Evolutionary conservation across 116 monocot genomes (phyloP).

Genomic region (Papilionanthe hybrid): DNA sequence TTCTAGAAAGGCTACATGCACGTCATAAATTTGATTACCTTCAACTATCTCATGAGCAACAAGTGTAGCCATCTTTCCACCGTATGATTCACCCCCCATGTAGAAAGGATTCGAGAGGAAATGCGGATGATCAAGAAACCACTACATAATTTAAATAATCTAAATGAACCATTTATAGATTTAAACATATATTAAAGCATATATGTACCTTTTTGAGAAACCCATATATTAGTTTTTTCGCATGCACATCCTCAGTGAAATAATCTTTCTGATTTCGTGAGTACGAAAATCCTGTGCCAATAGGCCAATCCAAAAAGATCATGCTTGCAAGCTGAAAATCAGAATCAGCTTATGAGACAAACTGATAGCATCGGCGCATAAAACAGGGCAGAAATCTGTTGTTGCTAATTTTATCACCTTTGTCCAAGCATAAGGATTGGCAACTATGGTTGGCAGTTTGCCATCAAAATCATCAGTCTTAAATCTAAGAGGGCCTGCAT

Average conservation of each 20-base stretch:
- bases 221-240: neutral
- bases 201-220: conserved; percentile 23
- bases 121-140: conserved; percentile 29
- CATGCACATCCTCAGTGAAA: conserved; percentile 4
- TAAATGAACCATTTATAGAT: neutral
- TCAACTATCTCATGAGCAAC: conserved; percentile 17
- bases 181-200: neutral
- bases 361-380: neutral
- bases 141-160: conserved; percentile 16
- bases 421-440: conserved; percentile 39
- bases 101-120: conserved; percentile 37
- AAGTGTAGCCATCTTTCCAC: conserved; percentile 31
- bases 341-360: neutral
- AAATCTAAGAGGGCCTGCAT: neutral
- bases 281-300: conserved; percentile 27
- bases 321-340: conserved; percentile 21
- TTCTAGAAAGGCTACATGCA: neutral
- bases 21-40: conserved; percentile 5
- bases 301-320: conserved; percentile 23
- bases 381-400: neutral
- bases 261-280: conserved; percentile 11
- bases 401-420: conserved; percentile 20
- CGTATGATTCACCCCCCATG: conserved; percentile 46
- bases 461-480: conserved; percentile 4
- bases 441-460: conserved; percentile 25